Conservation (phyloP, 2,329 filamentous ascomycete genomes). For the Bipolaris gigantea region DNA sequence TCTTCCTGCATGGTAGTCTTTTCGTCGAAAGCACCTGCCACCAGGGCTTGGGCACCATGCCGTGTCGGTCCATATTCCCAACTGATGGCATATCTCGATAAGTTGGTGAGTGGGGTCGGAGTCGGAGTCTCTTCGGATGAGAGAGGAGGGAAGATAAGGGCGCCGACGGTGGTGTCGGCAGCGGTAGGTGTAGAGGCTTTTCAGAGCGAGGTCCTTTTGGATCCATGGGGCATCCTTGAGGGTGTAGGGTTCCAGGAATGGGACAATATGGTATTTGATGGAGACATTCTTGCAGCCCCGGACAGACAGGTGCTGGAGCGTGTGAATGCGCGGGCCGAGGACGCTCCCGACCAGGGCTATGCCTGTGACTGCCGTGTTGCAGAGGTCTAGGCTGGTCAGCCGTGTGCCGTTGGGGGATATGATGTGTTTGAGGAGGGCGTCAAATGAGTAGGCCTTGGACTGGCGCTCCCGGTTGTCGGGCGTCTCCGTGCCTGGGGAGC, state of each 20-base stretch:
- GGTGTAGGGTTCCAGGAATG: slow-evolving; percentile 53
- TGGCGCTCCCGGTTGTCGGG: slow-evolving; percentile 50
- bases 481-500: slow-evolving; percentile 46
- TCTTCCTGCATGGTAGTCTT: slow-evolving; percentile 60
- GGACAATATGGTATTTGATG: slow-evolving; percentile 65
- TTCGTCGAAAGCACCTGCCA: slow-evolving; percentile 58
- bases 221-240: slow-evolving; percentile 48
- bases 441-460: slow-evolving; percentile 61
- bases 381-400: slow-evolving; percentile 60
- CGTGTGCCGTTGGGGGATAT: slow-evolving; percentile 60
- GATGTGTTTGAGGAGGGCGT: slow-evolving; percentile 59
- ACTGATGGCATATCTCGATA: slow-evolving; percentile 60
- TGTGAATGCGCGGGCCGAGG: slow-evolving; percentile 56
- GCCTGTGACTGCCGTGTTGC: slow-evolving; percentile 63
- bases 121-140: slow-evolving; percentile 60
- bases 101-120: slow-evolving; percentile 63
- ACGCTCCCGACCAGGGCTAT: slow-evolving; percentile 59
- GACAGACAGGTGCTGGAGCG: slow-evolving; percentile 61
- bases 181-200: slow-evolving; percentile 63
- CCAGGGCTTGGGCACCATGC: slow-evolving; percentile 64
- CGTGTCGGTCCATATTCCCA: slow-evolving; percentile 64
- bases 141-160: slow-evolving; percentile 60
- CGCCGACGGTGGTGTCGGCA: slow-evolving; percentile 64
- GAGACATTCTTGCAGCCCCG: slow-evolving; percentile 67
- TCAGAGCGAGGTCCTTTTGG: slow-evolving; percentile 55